These are phyloP conservation scores for Rauvolfia tetraphylla DNA, from an alignment of 257 asterid species.

Conservation along the genomic window DNA sequence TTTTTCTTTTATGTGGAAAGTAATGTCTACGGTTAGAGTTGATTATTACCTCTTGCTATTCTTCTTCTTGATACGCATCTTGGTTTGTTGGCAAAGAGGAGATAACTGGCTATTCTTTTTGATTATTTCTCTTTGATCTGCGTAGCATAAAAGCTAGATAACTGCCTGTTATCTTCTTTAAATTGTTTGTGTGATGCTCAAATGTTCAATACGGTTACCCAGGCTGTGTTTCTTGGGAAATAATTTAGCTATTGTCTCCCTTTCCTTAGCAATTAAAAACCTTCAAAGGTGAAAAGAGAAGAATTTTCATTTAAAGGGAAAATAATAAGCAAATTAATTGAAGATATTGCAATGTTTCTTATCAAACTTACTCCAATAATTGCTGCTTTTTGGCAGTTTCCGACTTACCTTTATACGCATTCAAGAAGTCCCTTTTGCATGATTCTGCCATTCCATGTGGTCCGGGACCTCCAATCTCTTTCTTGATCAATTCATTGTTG, in stretches of 20 bases:
- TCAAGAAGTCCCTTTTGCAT: conserved; percentile 26
- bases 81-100: no score
- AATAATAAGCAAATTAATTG: neutral
- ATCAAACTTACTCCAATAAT: conserved; percentile 2
- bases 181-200: neutral
- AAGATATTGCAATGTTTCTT: neutral
- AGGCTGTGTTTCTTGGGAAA: conserved; percentile 1
- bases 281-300: neutral
- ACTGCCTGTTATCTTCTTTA: neutral
- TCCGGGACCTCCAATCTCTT: conserved; percentile 32
- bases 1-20: no score
- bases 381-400: conserved; percentile 38
- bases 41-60: no score
- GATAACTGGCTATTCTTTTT: no score
- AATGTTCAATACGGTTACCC: neutral
- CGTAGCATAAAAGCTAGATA: no score
- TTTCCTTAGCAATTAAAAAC: conserved; percentile 2
- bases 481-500: conserved; percentile 44
- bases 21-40: no score
- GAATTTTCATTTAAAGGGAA: neutral
- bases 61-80: no score
- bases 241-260: neutral
- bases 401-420: conserved; percentile 56
- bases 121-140: no score
- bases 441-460: conserved; percentile 21